These are phyloP conservation scores for Cicer pinnatifidum DNA, from an alignment of 306 rosid species.

Conservation along the genomic window DNA sequence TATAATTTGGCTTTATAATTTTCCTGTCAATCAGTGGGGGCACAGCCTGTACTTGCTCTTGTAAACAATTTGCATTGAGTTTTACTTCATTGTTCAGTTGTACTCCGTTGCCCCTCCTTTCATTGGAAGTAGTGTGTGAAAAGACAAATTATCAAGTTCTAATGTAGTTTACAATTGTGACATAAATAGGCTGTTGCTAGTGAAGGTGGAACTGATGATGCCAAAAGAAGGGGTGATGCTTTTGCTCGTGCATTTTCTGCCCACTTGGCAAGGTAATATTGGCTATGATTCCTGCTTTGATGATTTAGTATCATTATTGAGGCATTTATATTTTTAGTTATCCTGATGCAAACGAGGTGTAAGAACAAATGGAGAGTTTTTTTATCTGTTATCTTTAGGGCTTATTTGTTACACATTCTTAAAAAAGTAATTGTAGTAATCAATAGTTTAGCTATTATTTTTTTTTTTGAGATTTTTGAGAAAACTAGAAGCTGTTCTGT, in stretches of 20 bases:
- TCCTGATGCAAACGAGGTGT: constrained; percentile 17
- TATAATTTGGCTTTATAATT: constrained; percentile 20
- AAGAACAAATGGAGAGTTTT: constrained; percentile 25
- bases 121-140: constrained; percentile 35
- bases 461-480: too few species aligned
- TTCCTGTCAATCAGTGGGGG: constrained; percentile 2
- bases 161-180: constrained; percentile 43
- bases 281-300: constrained; percentile 32
- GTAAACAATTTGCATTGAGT: background rate
- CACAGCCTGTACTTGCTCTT: background rate
- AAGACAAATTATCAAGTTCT: constrained; percentile 24
- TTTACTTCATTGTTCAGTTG: constrained; percentile 33
- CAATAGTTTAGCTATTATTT: too few species aligned
- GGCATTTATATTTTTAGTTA: constrained; percentile 5
- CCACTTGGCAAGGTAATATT: constrained; percentile 79
- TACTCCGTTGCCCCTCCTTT: constrained; percentile 20
- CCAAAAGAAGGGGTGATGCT: constrained; percentile 97
- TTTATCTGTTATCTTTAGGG: constrained; percentile 16
- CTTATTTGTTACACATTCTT: too few species aligned
- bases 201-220: constrained; percentile 98
- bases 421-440: too few species aligned
- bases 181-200: constrained; percentile 90
- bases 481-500: too few species aligned
- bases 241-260: constrained; percentile 97
- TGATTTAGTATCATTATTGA: constrained; percentile 33